Base-by-base conservation (phyloP, 257 asterid species). In the Solanum virginianum region DNA sequence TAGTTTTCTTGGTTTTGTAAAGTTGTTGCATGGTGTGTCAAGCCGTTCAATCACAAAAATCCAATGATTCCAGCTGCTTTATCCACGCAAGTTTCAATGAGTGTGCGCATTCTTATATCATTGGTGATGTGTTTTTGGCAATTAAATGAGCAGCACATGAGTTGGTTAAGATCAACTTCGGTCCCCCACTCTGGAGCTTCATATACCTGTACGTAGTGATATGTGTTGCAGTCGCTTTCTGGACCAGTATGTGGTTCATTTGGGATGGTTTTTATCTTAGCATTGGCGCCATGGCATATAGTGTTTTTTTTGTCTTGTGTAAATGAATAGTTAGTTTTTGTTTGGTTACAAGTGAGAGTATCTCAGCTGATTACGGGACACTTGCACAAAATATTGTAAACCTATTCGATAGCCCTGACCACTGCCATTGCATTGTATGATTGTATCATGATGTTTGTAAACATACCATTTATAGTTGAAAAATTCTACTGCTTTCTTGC, bases 1-100 rank as follows among this genome's bases (percentile, higher is more conserved):
- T 14, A 95, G 98, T 87, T 93, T 95, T 88, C 94, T 95, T 20
- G 98, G 98, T 81, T 95, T 92, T 56, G 90, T 89, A 66, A 93
- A 95, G 86, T 84, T 95, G 89, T 88, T 95, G 90, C 98, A 93
- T 15, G 97, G 97, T 29, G 89, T 90, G 53, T 72, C 80, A 20
- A 71, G 56, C 36, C 80, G 80, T 6, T 43, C 80, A 43, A 72
- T 72, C 56, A 72, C 36, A 15, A 72, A 72, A 72, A n/a, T 10
- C 18, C 55, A 72, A 43, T 72, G 56, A 72, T 72, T 91, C 94
- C 20, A 89, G 94, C 90, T 94, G 97, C 45, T 87, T 15, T 91
- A 16, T 88, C 89, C 54, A 88, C 91, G 14, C 89, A 90, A 92
- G 85, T 84, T 84, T 81, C 96, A 90, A 80, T 16, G 51, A 32